Conservation (phyloP, 2,329 filamentous ascomycete species). For the Microcera coccophila region DNA sequence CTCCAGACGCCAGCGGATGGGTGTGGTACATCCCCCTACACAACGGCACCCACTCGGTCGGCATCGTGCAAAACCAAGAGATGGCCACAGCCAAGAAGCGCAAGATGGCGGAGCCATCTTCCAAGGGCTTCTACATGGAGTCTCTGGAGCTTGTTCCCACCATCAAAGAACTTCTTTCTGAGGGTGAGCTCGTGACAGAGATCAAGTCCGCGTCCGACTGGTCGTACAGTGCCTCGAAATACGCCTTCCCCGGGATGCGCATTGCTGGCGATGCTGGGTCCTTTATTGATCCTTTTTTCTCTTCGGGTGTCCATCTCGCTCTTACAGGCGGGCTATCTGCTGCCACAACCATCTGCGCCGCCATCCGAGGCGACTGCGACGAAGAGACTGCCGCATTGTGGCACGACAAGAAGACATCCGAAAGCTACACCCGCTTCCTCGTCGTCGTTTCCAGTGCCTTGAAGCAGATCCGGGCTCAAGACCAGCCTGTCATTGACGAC, state of each 20-base stretch:
- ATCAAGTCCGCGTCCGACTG: conserved; percentile 44
- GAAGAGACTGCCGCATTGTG: conserved; percentile 36
- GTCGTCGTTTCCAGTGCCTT: conserved; percentile 22
- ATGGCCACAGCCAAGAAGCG: conserved; percentile 34
- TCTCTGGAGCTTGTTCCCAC: conserved; percentile 32
- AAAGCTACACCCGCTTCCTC: conserved; percentile 47
- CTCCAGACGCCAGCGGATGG: conserved; percentile 45
- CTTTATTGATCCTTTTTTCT: conserved; percentile 49
- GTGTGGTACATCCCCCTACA: conserved; percentile 49
- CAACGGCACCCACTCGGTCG: conserved; percentile 42
- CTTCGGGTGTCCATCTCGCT: conserved; percentile 46
- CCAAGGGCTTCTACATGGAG: conserved; percentile 33
- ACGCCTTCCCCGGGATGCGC: conserved; percentile 38
- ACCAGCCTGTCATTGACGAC: conserved; percentile 39
- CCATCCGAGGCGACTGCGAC: conserved; percentile 34
- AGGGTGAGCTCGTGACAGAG: conserved; percentile 32
- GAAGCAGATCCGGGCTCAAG: conserved; percentile 38
- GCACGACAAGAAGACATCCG: conserved; percentile 43
- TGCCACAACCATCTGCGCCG: conserved; percentile 40
- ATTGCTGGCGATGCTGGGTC: conserved; percentile 45
- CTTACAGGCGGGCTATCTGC: conserved; percentile 42
- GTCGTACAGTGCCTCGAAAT: conserved; percentile 44
- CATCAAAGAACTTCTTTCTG: conserved; percentile 27
- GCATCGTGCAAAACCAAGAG: conserved; percentile 41
- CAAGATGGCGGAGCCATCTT: conserved; percentile 12